Conservation (phyloP, 345 rosid genomes). For the Euphorbia tirucalli region DNA sequence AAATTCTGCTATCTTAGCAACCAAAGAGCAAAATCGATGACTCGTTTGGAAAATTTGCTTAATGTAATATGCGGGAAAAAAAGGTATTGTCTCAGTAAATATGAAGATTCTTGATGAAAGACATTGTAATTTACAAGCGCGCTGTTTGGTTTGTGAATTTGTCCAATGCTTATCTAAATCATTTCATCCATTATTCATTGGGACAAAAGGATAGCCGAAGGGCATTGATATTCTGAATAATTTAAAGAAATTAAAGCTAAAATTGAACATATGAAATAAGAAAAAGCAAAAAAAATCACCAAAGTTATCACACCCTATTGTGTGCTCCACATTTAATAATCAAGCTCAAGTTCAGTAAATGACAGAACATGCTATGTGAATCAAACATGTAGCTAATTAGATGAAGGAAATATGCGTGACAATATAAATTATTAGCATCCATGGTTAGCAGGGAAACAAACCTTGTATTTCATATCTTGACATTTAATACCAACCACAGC, state of each 20-base stretch:
- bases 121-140: too few species aligned
- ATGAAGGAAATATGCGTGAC: neutral
- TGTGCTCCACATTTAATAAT: neutral
- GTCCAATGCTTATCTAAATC: neutral
- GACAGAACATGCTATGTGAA: neutral
- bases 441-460: constrained; percentile 20
- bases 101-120: neutral
- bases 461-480: constrained; percentile 93
- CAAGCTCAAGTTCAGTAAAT: neutral
- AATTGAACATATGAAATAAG: neutral
- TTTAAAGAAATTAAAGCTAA: neutral
- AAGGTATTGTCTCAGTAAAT: neutral
- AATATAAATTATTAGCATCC: neutral
- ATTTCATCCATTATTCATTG: neutral
- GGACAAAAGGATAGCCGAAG: too few species aligned
- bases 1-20: neutral
- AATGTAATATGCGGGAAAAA: too few species aligned
- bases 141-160: neutral
- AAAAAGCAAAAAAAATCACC: neutral
- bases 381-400: neutral
- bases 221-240: too few species aligned
- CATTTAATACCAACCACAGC: constrained; percentile 86
- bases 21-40: neutral
- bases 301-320: neutral
- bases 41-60: neutral